phyloP scores from a whole-genome alignment of 2,329 filamentous ascomycete species.

The Paecilomyces formosus region DNA sequence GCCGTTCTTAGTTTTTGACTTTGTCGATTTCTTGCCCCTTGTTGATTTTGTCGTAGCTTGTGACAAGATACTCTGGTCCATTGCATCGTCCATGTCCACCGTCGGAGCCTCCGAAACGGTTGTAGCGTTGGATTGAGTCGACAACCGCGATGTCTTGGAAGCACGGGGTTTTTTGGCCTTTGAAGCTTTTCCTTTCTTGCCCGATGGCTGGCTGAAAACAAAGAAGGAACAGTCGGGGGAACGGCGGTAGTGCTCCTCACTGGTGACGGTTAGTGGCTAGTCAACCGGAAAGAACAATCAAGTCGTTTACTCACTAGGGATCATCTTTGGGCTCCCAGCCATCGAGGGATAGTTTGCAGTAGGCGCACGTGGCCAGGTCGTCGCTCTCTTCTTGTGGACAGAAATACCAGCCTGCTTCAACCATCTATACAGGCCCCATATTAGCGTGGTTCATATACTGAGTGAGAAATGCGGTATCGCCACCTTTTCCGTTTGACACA shows the following conservation, averaged over 20 bases:
- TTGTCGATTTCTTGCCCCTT: constrained; percentile 43
- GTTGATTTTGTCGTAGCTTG: constrained; percentile 43
- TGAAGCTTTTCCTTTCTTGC: constrained; percentile 51
- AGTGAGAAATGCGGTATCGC: constrained; percentile 12
- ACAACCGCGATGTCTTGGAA: constrained; percentile 65
- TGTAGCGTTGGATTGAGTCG: constrained; percentile 42
- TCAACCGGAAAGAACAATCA: constrained; percentile 13
- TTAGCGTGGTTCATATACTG: neutral
- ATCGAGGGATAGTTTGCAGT: constrained; percentile 83
- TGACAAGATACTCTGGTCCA: constrained; percentile 52
- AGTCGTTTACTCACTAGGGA: constrained; percentile 57
- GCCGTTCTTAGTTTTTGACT: constrained; percentile 25
- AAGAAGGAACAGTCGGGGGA: constrained; percentile 81
- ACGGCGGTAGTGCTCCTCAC: constrained; percentile 77
- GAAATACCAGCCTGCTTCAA: constrained; percentile 89
- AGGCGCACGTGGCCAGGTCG: constrained; percentile 84
- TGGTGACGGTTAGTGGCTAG: constrained; percentile 28
- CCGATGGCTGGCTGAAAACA: constrained; percentile 48
- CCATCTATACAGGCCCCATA: constrained; percentile 51
- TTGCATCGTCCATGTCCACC: constrained; percentile 39
- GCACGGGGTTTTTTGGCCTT: constrained; percentile 47
- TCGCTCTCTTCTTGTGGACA: constrained; percentile 75
- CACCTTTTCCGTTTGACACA: constrained; percentile 83
- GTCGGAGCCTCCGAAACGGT: constrained; percentile 38
- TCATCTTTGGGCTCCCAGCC: constrained; percentile 93